Percentiles rank a stretch among this genome's conserved stretches.
These are phyloP conservation scores for Fusarium multiceps DNA, from an alignment of 2,329 filamentous ascomycete species.

Conservation along the genomic window DNA sequence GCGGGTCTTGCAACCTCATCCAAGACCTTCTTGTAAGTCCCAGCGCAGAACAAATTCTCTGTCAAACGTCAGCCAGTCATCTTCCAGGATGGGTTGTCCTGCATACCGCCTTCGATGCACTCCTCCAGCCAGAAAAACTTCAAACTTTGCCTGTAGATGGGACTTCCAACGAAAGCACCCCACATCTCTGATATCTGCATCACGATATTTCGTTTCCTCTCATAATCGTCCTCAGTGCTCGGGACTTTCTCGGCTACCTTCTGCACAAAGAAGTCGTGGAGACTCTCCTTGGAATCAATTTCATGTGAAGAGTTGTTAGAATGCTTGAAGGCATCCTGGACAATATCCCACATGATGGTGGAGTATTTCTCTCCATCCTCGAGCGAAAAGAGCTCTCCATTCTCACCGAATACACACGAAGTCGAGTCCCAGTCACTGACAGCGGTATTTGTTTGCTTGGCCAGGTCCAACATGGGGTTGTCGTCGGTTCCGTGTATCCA, in stretches of 20 bases:
- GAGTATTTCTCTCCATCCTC: constrained; percentile 60
- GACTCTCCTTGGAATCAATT: constrained; percentile 60
- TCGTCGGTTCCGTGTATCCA: constrained; percentile 81
- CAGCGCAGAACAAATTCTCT: constrained; percentile 71
- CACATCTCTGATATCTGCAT: constrained; percentile 71
- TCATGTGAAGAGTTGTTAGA: constrained; percentile 67
- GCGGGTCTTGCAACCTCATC: constrained; percentile 68
- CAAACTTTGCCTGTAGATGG: constrained; percentile 72
- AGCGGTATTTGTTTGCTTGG: constrained; percentile 67
- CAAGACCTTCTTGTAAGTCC: constrained; percentile 70
- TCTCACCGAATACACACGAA: constrained; percentile 67
- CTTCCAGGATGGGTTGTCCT: not conserved
- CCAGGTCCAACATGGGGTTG: constrained; percentile 77
- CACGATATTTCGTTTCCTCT: constrained; percentile 56
- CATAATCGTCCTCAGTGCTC: constrained; percentile 55
- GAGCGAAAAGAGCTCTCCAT: constrained; percentile 62
- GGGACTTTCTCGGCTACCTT: constrained; percentile 60
- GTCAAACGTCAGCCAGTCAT: constrained; percentile 2
- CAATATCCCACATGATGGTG: constrained; percentile 73
- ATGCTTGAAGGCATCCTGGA: constrained; percentile 74
- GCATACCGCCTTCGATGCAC: constrained; percentile 75
- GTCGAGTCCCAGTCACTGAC: constrained; percentile 62
- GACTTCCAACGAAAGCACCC: constrained; percentile 77
- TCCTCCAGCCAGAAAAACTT: constrained; percentile 84
- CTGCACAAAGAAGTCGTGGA: constrained; percentile 65